Base-by-base conservation (phyloP, 208 protist genomes). In the Tritrichomonas musculus region DNA sequence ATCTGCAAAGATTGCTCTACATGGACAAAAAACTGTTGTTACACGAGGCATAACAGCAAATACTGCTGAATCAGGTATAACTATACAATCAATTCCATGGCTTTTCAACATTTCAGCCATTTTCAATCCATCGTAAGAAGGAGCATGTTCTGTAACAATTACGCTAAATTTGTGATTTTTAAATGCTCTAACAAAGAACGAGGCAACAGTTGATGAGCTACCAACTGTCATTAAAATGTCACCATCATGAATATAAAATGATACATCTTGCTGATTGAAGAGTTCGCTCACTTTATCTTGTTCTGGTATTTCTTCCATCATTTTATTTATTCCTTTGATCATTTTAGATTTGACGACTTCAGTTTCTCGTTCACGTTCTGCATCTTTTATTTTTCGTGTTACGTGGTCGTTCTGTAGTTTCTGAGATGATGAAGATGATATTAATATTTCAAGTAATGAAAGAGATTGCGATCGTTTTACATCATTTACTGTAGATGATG, bases 91-190 rank as follows among this genome's bases (percentile, higher is more conserved):
- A 47, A 82, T 82, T 44, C 36, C 36, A 17, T 44, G 14, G 53
- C 8, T 53, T 5, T 41, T 3, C 17, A 82, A 53, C 8, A 14
- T 5, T 20, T 82, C 13, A 1, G 73, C 73, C 33, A 82, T 41
- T 25, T 17, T 8, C 1, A 50, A 17, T 82, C 73, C 73, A 82
- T 82, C 73, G 27, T 47, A 82, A 25, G 41, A 82, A n/a, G 73
- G 73, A 82, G 73, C 33, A 82, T 82, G 73, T 27, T 82, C 73
- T 53, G 73, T 33, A n/a, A 82, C 8, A 50, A 82, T 82, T 13
- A 82, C 41, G 0, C 8, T 25, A 53, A 82, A 82, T n/a, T 82
- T 82, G n/a, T 41, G 73, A 49, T 47, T 8, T 4, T 33, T 13
- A 50, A 27, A 33, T n/a, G 73, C 73, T 30, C 73, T 8, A 33